These are phyloP conservation scores for Colletotrichum falcatum DNA, from an alignment of 2,329 filamentous ascomycete species.

Conservation along the genomic window DNA sequence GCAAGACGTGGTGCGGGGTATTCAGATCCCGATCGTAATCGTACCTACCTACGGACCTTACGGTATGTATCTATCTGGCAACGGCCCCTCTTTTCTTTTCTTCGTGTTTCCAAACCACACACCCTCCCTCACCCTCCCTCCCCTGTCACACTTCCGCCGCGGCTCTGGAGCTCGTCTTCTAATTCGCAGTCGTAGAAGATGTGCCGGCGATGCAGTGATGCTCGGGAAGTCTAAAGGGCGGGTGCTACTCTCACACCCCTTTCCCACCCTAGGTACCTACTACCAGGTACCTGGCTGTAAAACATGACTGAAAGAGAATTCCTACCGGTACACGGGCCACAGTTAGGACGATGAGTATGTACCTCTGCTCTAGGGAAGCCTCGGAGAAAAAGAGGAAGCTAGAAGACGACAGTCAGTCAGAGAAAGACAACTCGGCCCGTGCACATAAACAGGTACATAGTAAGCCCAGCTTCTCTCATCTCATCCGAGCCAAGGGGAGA, in stretches of 20 bases:
- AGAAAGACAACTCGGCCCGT: slow-evolving; percentile 7
- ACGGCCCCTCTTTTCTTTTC: neutral
- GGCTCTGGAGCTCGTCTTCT: slow-evolving; percentile 8
- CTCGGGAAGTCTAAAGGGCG: neutral
- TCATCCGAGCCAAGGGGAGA: neutral
- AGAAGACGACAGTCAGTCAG: slow-evolving; percentile 12
- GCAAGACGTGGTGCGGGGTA: slow-evolving; percentile 11
- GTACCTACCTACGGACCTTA: too few species aligned
- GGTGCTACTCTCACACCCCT: neutral
- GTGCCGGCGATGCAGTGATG: slow-evolving; percentile 2
- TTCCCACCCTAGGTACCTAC: neutral
- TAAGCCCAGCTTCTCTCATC: slow-evolving; percentile 1
- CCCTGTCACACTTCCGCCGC: neutral
- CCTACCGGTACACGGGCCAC: slow-evolving; percentile 27
- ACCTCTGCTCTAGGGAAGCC: slow-evolving; percentile 8
- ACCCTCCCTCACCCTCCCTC: too few species aligned
- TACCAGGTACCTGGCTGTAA: slow-evolving; percentile 8
- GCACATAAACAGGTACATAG: neutral
- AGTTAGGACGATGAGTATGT: slow-evolving; percentile 9
- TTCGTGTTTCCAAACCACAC: neutral
- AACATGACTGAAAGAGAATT: slow-evolving; percentile 19
- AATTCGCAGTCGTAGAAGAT: neutral
- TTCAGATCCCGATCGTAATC: slow-evolving; percentile 17
- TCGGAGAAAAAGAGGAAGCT: neutral
- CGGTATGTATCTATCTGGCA: slow-evolving; percentile 1